Conservation (phyloP, 805 yeast genomes). For the Kodamaea fukazawae region DNA sequence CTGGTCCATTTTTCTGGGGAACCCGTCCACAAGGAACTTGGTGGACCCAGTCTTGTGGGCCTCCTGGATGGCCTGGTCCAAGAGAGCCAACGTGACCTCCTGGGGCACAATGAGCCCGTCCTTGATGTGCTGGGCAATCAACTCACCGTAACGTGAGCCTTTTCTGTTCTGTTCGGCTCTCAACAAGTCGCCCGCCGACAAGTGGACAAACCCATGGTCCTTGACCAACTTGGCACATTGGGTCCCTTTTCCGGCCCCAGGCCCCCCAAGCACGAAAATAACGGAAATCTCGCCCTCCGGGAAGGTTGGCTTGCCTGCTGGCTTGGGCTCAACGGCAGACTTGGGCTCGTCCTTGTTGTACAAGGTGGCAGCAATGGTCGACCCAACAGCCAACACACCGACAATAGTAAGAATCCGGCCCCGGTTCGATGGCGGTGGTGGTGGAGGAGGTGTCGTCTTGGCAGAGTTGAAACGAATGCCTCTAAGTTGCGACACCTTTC, state of each 20-base stretch:
- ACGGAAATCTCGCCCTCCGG: conserved; percentile 68
- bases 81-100: conserved; percentile 78
- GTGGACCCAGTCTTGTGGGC: conserved; percentile 47
- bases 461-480: conserved; percentile 16
- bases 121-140: conserved; percentile 78
- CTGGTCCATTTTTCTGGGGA: conserved; percentile 98
- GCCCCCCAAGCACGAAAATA: conserved; percentile 92
- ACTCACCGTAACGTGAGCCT: conserved; percentile 80
- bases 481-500: not conserved
- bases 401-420: conserved; percentile 29
- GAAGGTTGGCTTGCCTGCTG: conserved; percentile 37
- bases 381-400: conserved; percentile 50
- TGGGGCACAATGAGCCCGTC: conserved; percentile 95
- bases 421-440: conserved; percentile 15
- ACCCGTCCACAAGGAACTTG: conserved; percentile 87
- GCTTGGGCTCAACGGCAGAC: conserved; percentile 42
- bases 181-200: conserved; percentile 94
- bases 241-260: conserved; percentile 97
- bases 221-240: conserved; percentile 85
- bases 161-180: conserved; percentile 86
- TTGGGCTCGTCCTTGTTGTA: conserved; percentile 44
- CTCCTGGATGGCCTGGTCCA: conserved; percentile 73
- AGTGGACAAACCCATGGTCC: conserved; percentile 78
- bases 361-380: conserved; percentile 43
- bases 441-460: conserved; percentile 11